phyloP scores from a whole-genome alignment of 331 rosid species.

The Saraca asoca region DNA sequence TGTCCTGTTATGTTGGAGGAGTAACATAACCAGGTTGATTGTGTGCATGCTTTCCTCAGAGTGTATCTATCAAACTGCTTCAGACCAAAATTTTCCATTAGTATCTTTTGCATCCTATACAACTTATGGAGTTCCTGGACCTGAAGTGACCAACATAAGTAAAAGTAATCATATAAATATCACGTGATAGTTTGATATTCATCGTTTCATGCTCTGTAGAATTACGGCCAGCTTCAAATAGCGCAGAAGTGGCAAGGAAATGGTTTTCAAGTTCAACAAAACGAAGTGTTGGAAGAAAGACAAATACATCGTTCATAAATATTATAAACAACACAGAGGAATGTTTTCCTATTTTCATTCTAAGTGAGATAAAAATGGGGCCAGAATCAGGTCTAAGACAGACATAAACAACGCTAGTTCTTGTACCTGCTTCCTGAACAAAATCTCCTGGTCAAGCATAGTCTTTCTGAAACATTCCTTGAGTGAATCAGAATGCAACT shows the following conservation, averaged over 20 bases:
- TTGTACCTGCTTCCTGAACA: constrained; percentile 57
- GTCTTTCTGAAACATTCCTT: constrained; percentile 49
- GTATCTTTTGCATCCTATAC: constrained; percentile 49
- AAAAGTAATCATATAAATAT: background rate
- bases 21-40: constrained; percentile 32
- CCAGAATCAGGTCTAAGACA: background rate
- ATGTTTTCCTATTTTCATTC: no score
- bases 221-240: no score
- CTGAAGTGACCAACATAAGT: constrained; percentile 40
- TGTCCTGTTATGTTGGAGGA: constrained; percentile 28
- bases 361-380: no score
- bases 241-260: background rate
- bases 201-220: background rate
- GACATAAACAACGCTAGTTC: background rate
- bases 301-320: background rate
- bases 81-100: constrained; percentile 46
- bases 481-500: constrained; percentile 31
- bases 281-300: background rate
- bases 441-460: constrained; percentile 57
- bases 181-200: background rate
- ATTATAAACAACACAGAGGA: background rate
- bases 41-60: constrained; percentile 31
- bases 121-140: constrained; percentile 60
- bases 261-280: background rate
- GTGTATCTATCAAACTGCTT: constrained; percentile 37